These are phyloP conservation scores for Kodamaea derodonti DNA, from an alignment of 1,139 yeast genomes.

Conservation along the genomic window DNA sequence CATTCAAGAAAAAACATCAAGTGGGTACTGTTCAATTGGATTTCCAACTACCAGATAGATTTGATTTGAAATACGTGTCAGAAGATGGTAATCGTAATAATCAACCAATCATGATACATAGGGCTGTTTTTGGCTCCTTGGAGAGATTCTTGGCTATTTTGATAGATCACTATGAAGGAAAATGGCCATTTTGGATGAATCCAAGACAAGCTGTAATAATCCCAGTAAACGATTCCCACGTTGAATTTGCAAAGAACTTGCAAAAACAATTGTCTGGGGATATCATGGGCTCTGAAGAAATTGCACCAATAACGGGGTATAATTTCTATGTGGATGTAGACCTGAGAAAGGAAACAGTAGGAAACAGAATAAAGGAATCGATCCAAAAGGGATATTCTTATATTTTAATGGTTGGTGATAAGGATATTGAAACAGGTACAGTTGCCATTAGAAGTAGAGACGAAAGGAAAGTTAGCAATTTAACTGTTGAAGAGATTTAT, in stretches of 20 bases:
- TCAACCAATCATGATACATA: slow-evolving; percentile 86
- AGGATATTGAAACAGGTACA: slow-evolving; percentile 60
- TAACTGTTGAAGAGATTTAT: slow-evolving; percentile 47
- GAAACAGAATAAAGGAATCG: slow-evolving; percentile 77
- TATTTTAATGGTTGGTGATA: slow-evolving; percentile 81
- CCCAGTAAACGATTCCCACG: slow-evolving; percentile 67
- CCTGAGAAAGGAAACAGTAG: slow-evolving; percentile 70
- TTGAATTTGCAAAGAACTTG: slow-evolving; percentile 49
- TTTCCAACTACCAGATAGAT: slow-evolving; percentile 87
- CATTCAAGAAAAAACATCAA: slow-evolving; percentile 80
- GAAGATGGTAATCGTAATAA: slow-evolving; percentile 45
- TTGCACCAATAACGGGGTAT: slow-evolving; percentile 55
- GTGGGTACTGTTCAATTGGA: slow-evolving; percentile 95
- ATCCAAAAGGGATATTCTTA: slow-evolving; percentile 73
- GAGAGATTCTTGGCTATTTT: slow-evolving; percentile 90
- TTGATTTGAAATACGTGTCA: slow-evolving; percentile 64
- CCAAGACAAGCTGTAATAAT: slow-evolving; percentile 90
- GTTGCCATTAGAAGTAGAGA: slow-evolving; percentile 67
- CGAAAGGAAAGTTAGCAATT: slow-evolving; percentile 43
- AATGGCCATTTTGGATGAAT: slow-evolving; percentile 98
- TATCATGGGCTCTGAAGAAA: slow-evolving; percentile 23
- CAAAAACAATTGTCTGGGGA: slow-evolving; percentile 51
- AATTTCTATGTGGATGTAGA: slow-evolving; percentile 77
- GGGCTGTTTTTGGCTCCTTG: slow-evolving; percentile 93
- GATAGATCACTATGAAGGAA: slow-evolving; percentile 86